Conservation (phyloP, 768 basidiomycete species). For the Coprinellus micaceus region DNA sequence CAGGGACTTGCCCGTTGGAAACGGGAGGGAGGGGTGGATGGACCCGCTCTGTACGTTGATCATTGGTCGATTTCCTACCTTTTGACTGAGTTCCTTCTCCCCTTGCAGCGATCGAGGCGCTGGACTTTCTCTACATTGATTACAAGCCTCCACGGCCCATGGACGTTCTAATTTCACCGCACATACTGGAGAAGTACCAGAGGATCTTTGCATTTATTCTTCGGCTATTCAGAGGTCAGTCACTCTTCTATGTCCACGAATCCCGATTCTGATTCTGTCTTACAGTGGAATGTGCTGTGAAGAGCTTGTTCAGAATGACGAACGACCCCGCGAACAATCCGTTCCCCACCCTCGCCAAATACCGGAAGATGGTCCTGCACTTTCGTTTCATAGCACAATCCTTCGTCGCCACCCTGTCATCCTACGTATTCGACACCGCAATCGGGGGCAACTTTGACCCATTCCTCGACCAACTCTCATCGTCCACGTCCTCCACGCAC, state of each 20-base stretch:
- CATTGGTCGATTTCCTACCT: slow-evolving; percentile 1
- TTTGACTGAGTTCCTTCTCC: too few species aligned
- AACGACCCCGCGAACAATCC: slow-evolving; percentile 38
- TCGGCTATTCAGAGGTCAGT: slow-evolving; percentile 70
- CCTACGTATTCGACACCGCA: slow-evolving; percentile 77
- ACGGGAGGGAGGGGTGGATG: slow-evolving; percentile 72
- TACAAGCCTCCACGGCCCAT: slow-evolving; percentile 85
- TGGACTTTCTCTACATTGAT: slow-evolving; percentile 88
- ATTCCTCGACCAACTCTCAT: slow-evolving; percentile 48
- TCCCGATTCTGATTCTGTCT: slow-evolving; percentile 1
- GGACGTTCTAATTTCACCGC: slow-evolving; percentile 64
- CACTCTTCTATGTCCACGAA: not conserved
- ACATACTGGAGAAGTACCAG: slow-evolving; percentile 81
- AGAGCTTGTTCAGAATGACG: slow-evolving; percentile 64
- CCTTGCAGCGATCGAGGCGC: slow-evolving; percentile 60
- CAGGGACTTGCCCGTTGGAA: slow-evolving; percentile 61
- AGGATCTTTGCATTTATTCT: slow-evolving; percentile 78
- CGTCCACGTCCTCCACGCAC: slow-evolving; percentile 7
- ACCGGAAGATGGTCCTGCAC: slow-evolving; percentile 54
- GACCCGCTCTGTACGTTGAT: slow-evolving; percentile 69
- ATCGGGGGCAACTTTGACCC: slow-evolving; percentile 74
- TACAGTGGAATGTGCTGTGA: slow-evolving; percentile 64
- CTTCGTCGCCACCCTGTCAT: slow-evolving; percentile 63
- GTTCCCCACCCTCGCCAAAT: slow-evolving; percentile 55
- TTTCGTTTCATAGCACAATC: slow-evolving; percentile 73